A percentile compares a stretch with the other conserved stretches of the same genome.
Evolutionary conservation across 805 yeast species (phyloP).

Genomic region (Metschnikowia lachancei): DNA sequence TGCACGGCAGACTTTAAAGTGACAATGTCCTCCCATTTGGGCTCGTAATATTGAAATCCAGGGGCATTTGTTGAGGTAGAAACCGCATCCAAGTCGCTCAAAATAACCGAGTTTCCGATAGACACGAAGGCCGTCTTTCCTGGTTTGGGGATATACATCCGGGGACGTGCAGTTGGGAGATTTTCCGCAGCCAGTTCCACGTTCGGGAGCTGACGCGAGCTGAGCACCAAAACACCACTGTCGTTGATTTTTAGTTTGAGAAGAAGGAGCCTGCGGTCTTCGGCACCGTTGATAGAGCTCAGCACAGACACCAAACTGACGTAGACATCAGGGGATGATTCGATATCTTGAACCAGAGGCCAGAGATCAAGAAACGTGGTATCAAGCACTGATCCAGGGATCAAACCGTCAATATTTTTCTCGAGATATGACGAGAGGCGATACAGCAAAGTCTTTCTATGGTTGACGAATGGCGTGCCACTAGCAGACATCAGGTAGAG

Average conservation of each 20-base stretch:
- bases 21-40: conserved; percentile 82
- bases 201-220: conserved; percentile 64
- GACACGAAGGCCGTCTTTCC: conserved; percentile 59
- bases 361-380: conserved; percentile 62
- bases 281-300: conserved; percentile 13
- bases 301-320: conserved; percentile 15
- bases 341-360: conserved; percentile 36
- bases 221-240: conserved; percentile 53
- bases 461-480: conserved; percentile 29
- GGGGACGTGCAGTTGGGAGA: conserved; percentile 34
- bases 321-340: conserved; percentile 9
- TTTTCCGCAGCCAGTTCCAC: conserved; percentile 14
- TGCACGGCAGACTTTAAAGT: conserved; percentile 51
- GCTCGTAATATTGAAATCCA: conserved; percentile 30
- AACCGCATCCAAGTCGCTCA: conserved; percentile 56
- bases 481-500: conserved; percentile 29
- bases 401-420: conserved; percentile 42
- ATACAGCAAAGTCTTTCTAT: conserved; percentile 30
- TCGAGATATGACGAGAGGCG: conserved; percentile 29
- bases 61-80: conserved; percentile 23
- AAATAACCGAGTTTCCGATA: conserved; percentile 56
- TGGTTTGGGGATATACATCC: conserved; percentile 56
- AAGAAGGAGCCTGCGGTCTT: conserved; percentile 40
- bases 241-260: conserved; percentile 52
- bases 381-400: conserved; percentile 49